These are phyloP conservation scores for Golubevia sp. DNA, from an alignment of 1,284 basidiomycete genomes.

Conservation along the genomic window DNA sequence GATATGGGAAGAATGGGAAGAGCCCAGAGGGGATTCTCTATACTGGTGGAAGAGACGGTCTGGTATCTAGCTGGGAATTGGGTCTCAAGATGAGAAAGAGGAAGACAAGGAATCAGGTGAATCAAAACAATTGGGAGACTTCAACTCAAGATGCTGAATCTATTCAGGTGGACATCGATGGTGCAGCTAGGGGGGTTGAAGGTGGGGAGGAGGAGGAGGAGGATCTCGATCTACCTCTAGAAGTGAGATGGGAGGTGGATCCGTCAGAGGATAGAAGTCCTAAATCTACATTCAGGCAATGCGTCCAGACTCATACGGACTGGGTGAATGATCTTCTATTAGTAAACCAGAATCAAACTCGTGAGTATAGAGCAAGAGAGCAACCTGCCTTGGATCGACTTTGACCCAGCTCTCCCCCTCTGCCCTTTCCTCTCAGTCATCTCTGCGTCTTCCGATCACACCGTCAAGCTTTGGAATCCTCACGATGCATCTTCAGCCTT, in stretches of 20 bases:
- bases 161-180: neutral
- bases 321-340: conserved; percentile 96
- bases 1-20: conserved; percentile 1
- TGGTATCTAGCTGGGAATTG: conserved; percentile 89
- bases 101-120: neutral
- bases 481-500: conserved; percentile 71
- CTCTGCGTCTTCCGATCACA: conserved; percentile 93
- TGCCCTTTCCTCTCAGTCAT: conserved; percentile 68
- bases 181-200: neutral
- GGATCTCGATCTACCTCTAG: neutral
- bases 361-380: conserved; percentile 60
- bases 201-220: neutral
- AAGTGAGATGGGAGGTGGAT: conserved; percentile 28
- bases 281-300: conserved; percentile 40
- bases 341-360: conserved; percentile 88
- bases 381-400: neutral
- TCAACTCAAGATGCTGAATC: neutral
- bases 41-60: conserved; percentile 87
- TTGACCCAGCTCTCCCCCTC: neutral
- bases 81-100: conserved; percentile 69
- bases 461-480: conserved; percentile 90
- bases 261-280: neutral
- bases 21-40: conserved; percentile 87
- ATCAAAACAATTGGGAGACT: conserved; percentile 2
- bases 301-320: conserved; percentile 68